A percentile compares a stretch with the other conserved stretches of the same genome.
Conservation (phyloP, 345 rosid genomes). For the Raphanus sativus region DNA sequence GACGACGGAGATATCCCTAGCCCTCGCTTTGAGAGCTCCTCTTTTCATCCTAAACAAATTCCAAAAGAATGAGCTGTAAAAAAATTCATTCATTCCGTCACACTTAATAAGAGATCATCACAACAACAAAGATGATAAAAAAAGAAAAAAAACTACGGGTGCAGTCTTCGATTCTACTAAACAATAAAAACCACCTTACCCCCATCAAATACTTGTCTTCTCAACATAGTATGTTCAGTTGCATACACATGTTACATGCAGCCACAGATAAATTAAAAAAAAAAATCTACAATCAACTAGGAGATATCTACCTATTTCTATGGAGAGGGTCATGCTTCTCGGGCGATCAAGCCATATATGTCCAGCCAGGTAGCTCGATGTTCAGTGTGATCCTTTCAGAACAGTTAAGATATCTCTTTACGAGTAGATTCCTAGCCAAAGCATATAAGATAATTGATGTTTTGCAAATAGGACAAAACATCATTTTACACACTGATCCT, state of each 20-base stretch:
- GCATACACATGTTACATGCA: constrained; percentile 8
- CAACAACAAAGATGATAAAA: too few relatives aligned
- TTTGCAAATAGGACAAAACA: neutral
- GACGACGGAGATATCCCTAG: constrained; percentile 50
- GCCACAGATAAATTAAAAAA: neutral
- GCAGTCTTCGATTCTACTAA: neutral
- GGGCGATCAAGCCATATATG: constrained; percentile 33
- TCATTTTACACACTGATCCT: neutral
- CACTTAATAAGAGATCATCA: neutral
- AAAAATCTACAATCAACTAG: constrained; percentile 22
- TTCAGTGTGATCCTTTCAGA: neutral
- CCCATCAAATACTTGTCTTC: neutral
- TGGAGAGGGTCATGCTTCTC: constrained; percentile 32
- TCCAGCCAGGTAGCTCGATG: constrained; percentile 33
- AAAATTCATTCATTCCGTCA: constrained; percentile 4
- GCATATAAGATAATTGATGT: constrained; percentile 17
- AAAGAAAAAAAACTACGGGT: neutral
- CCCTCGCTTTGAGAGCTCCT: constrained; percentile 44
- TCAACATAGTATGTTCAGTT: constrained; percentile 2
- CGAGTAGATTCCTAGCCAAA: constrained; percentile 24
- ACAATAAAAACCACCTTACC: constrained; percentile 9
- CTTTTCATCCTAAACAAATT: constrained; percentile 60
- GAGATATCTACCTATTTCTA: constrained; percentile 38
- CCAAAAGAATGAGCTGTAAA: constrained; percentile 3
- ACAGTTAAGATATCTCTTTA: constrained; percentile 4